Conservation (phyloP, 23 red algal genomes). For the Gracilaria vermiculophylla region DNA sequence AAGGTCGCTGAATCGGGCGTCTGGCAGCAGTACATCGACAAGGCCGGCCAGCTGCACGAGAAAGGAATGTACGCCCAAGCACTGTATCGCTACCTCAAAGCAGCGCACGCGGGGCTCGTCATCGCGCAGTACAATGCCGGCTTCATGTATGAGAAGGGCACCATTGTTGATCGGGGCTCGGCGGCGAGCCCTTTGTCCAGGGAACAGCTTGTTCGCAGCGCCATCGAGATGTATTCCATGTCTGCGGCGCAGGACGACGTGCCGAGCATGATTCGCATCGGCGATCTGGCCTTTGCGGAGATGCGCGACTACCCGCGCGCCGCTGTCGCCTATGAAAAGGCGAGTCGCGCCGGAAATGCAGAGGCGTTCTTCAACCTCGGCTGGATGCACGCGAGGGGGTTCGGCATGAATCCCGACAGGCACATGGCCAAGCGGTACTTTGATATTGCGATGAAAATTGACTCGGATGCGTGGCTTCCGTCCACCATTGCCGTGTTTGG, state of each 20-base stretch:
- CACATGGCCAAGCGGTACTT: slow-evolving; percentile 81
- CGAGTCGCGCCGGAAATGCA: slow-evolving; percentile 32
- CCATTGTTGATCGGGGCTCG: slow-evolving; percentile 4
- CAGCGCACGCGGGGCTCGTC: slow-evolving; percentile 84
- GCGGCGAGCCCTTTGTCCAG: not conserved
- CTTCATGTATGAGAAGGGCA: slow-evolving; percentile 73
- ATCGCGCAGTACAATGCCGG: slow-evolving; percentile 88
- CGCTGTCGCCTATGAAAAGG: slow-evolving; percentile 67
- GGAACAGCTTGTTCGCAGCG: slow-evolving; percentile 8
- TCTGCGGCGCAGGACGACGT: slow-evolving; percentile 63
- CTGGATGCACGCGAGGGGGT: slow-evolving; percentile 74
- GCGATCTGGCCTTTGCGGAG: slow-evolving; percentile 77
- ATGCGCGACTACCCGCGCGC: slow-evolving; percentile 50
- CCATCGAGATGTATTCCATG: slow-evolving; percentile 75
- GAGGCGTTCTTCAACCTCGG: slow-evolving; percentile 84
- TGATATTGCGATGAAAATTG: slow-evolving; percentile 27
- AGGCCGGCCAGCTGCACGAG: slow-evolving; percentile 52
- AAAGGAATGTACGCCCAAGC: slow-evolving; percentile 41
- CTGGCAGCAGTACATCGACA: slow-evolving; percentile 44
- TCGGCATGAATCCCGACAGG: slow-evolving; percentile 62
- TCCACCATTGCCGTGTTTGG: slow-evolving; percentile 53
- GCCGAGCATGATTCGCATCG: slow-evolving; percentile 60
- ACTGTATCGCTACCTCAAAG: slow-evolving; percentile 71
- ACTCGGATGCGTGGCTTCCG: slow-evolving; percentile 43
- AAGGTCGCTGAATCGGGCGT: slow-evolving; percentile 77